phyloP scores from a whole-genome alignment of 257 asterid species.

The Pogostemon cablin region DNA sequence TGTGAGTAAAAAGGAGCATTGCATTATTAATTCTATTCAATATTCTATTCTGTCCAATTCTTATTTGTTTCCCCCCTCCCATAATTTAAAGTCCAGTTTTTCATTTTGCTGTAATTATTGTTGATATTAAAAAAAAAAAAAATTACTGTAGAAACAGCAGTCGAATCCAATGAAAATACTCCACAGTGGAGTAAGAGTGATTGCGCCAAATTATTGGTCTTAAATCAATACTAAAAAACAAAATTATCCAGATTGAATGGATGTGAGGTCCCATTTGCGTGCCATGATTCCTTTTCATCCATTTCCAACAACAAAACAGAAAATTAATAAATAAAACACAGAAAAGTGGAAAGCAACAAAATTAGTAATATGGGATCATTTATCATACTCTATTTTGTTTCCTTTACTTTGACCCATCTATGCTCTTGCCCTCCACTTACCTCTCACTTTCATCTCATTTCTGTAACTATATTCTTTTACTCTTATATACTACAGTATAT shows the following conservation, averaged over 20 bases:
- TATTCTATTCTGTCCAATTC: conserved; percentile 26
- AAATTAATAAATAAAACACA: background rate
- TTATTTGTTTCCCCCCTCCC: background rate
- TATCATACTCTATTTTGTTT: conserved; percentile 10
- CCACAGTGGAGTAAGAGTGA: no score
- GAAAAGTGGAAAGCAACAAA: conserved; percentile 22
- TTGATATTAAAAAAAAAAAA: no score
- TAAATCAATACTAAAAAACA: background rate
- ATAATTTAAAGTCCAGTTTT: no score
- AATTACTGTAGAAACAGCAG: no score
- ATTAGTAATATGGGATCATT: conserved; percentile 24
- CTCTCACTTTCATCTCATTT: no score
- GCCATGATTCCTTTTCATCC: conserved; percentile 14
- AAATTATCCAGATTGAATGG: conserved; percentile 27
- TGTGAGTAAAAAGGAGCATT: conserved; percentile 18
- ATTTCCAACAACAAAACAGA: background rate
- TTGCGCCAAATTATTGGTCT: no score
- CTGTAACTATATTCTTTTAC: no score
- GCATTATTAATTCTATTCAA: background rate
- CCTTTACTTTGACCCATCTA: conserved; percentile 30
- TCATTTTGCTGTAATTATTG: no score
- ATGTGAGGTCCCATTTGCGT: conserved; percentile 23
- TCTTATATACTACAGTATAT: no score
- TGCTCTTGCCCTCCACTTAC: no score
- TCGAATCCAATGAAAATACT: no score